Base-by-base conservation (phyloP, 2,329 filamentous ascomycete species). In the Claviceps humidiphila region DNA sequence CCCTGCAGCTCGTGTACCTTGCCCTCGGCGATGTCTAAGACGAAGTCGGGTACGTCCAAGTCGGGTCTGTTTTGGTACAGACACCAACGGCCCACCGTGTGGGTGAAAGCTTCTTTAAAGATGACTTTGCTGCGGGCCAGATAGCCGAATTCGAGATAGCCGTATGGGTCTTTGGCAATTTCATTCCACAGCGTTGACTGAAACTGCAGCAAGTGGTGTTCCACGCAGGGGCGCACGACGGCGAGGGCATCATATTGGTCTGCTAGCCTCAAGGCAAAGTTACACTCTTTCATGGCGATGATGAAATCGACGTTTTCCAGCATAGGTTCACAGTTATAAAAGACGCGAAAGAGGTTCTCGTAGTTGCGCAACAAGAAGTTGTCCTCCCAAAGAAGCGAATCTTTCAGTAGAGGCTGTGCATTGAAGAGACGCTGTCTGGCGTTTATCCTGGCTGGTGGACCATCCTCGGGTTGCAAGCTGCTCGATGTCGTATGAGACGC, bases 71-170 rank as follows among this genome's bases (percentile, higher is more conserved):
- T 80, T 60, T 89, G 80, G n/a, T 85, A 89, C 0, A 80, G 74
- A 0, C 90, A 91, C 91, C 91, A 97, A 65, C 95, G 88, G 3
- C 91, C 91, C 0, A 96, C 89, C 0, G 96, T 89, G 62, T 97
- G 91, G 50, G 95, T 87, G 49, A 97, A 74, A 0, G 90, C 89
- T 71, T 97, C 86, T 58, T 87, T 81, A 62, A 89, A 90, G 50
- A 90, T 89, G 58, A 90, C 83, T 58, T 86, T 85, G 61, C 84
- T 90, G 45, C 87, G 82, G 8, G 89, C 85, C 43, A 96, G 76
- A 61, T 89, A 95, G 39, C 89, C 90, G 1, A 97, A 78, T 53
- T 90, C 90, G 48, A 96, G 79, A 64, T 96, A 97, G 55, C 84
- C 89, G 47, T 91, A 88, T 13, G 91, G 90, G 64, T 96, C 96